Evolutionary conservation across 2,329 filamentous ascomycete genomes (phyloP), one percentile per base, ranked within the genome.

Genomic region (Rhinocladiella mackenziei): DNA sequence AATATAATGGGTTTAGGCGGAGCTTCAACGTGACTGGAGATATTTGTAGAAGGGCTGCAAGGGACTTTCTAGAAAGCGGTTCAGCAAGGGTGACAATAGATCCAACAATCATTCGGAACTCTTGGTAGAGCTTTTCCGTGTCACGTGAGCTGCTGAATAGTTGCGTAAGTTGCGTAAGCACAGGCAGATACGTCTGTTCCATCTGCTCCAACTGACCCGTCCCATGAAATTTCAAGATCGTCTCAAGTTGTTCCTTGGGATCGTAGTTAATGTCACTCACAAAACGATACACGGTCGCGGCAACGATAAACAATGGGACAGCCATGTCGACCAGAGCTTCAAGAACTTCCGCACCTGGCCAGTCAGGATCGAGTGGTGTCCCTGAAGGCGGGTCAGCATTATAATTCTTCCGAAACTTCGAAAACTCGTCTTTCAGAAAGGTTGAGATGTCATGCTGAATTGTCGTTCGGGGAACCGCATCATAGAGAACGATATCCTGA

Each of bases 251-350:
- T 20, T 39, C 35, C 20, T 33, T 17, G 10, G 56, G 49, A 15
- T 46, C 28, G 43, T 31, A 54, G 17, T 50, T 43, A n/a, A 13
- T 11, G 43, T 61, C 54, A n/a, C 35, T 38, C n/a, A 63, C 36
- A 46, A 58, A 59, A 3, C 55, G 60, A 48, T 51, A 62, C 11
- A 56, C 22, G n/a, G 60, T 59, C 11, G 50, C 36, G 5, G 54
- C 54, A 17, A 33, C 62, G 31, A 56, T 62, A 26, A 66, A 64
- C 19, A 64, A 42, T 15, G 60, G 56, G 34, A 44, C 29, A 14
- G 63, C 47, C 37, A 59, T 58, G 11, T 56, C 15, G 17, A 63
- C 56, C 5, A 67, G 48, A 5, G 25, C 43, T 15, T 51, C 26
- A 7, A 63, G 54, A 6, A 9, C 26, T 3, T 60, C 34, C 29